phyloP scores from a whole-genome alignment of 1,139 yeast genomes.

The Saccharomyces hybrid region DNA sequence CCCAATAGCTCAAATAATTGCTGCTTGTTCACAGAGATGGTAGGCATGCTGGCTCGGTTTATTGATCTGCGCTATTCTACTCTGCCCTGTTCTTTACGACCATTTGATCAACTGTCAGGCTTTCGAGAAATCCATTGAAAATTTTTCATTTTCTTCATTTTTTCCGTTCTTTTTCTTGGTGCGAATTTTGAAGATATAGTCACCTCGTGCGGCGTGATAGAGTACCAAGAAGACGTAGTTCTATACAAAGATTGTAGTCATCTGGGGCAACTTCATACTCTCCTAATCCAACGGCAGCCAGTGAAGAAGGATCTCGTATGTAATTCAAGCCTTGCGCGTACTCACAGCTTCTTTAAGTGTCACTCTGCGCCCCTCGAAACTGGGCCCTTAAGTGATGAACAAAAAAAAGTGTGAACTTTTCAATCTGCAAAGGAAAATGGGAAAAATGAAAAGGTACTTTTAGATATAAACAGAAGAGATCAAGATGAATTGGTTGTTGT shows the following conservation, averaged over 20 bases:
- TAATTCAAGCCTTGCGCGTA: neutral
- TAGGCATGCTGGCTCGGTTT: slow-evolving; percentile 58
- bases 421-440: neutral
- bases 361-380: neutral
- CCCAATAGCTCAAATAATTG: slow-evolving; percentile 83
- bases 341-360: neutral
- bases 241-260: neutral
- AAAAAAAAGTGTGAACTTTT: neutral
- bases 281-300: neutral
- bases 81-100: neutral
- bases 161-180: neutral
- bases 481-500: neutral
- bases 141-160: neutral
- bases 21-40: slow-evolving; percentile 88
- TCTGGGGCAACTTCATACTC: neutral
- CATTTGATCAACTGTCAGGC: neutral
- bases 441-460: neutral
- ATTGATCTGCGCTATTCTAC: neutral
- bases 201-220: neutral
- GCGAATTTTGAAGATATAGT: neutral
- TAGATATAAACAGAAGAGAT: neutral
- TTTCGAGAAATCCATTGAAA: neutral
- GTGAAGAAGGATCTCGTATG: neutral
- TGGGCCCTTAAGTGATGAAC: neutral
- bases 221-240: neutral